Evolutionary conservation across 345 rosid species (phyloP), one percentile per base, ranked within the genome.

Genomic region (Punica granatum): DNA sequence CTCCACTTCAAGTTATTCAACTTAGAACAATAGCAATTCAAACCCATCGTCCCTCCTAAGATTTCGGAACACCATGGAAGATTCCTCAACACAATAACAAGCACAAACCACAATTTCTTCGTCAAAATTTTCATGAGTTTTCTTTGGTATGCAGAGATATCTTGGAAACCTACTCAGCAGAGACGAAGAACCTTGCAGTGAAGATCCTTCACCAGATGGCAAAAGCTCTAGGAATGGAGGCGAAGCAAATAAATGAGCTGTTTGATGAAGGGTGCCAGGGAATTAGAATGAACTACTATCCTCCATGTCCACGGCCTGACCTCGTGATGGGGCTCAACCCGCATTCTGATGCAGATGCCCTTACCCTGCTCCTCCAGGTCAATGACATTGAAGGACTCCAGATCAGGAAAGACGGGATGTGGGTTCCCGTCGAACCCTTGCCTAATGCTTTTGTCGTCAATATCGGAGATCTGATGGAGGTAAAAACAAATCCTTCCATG

Each of bases 161-260:
- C 9, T 13, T 88, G 49, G 88, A 88, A 34, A 56, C 71, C 34
- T 86, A 90, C 74, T 68, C 73, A 0, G 6, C 0, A 31, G 82
- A 85, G 70, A 34, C 77, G 49, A 79, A 75, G 69, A 71, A 39
- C 31, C 67, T 80, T 48, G 81, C 85, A 1, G 59, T 79, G 72
- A 58, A 19, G 43, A 64, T 90, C 10, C 36, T 86, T 32, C 70
- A 41, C 4, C 72, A 72, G 39, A 69, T 81, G 81, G 86, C 77
- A 11, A 73, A 74, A 64, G 81, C 83, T 30, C 54, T 86, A 25
- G 41, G 70, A 53, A 83, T 88, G 76, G 89, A 85, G 13, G 36
- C 41, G 7, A 68, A 84, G 41, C 89, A 88, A 34, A 77, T 85
- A 66, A 31, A 64, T 9, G 68, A 67, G 19, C 23, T 74, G 14